Evolutionary conservation across 2,329 filamentous ascomycete species (phyloP), one percentile per base, ranked within the genome.

Genomic region (Fusarium sp.): DNA sequence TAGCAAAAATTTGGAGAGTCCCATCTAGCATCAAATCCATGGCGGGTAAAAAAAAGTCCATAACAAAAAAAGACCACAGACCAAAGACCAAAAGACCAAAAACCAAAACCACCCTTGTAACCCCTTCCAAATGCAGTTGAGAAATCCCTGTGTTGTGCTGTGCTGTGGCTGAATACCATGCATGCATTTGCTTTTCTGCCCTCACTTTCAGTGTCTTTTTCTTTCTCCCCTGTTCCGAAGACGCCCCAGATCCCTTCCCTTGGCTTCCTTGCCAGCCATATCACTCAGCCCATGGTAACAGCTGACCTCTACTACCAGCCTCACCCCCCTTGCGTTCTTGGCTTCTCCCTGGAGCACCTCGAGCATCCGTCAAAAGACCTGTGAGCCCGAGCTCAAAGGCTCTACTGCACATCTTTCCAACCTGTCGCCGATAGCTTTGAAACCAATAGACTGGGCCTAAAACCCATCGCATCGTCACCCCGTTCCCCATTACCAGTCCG

Each of bases 41-140:
- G 42, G 40, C 46, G 38, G 64, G 64, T 42, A 64, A 70, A 70
- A 72, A 72, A 60, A 46, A 56, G 59, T 62, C 53, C 46, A n/a
- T 31, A 53, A 51, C 24, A 53, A n/a, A 53, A 53, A 53, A 53
- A 29, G 16, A 51, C 46, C 46, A 49, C 44, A n/a, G 24, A 51
- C 46, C 46, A 51, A 74, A 58, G 58, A 67, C 53, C 61, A 27
- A 51, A 66, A 40, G 49, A 59, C 63, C 59, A 53, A 71, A 66
- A 74, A 68, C 69, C 55, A 63, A 63, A 75, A 67, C 64, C 73
- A 69, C 38, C 69, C 73, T 69, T 75, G 40, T 59, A 78, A 77
- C 77, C 77, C 77, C 75, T 75, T 71, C 65, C 58, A 72, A 77
- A 78, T 78, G 77, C 77, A 78, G 67, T 70, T 57, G 58, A 76